Base-by-base conservation (phyloP, 306 rosid genomes). In the Abrus precatorius region DNA sequence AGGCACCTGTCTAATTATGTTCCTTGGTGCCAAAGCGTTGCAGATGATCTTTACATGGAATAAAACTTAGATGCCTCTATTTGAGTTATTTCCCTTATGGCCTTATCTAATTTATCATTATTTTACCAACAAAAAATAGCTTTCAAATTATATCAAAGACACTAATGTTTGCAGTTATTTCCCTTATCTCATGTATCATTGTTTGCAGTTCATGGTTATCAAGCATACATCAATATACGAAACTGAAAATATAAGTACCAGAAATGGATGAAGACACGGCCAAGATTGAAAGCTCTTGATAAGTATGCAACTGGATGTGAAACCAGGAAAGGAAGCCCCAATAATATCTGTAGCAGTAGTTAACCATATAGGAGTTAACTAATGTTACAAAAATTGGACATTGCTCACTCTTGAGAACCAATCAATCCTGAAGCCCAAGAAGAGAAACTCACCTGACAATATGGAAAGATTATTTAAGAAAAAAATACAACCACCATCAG, bases 261-360 rank as follows among this genome's bases (percentile, higher is more conserved):
- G 85, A 91, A 95, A 86, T 91, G 98, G 85, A 95, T 89, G 90
- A 95, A 95, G 86, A 95, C 91, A 1, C 98, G 97, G 40, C 98
- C 94, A 68, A 95, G 99, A 85, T 95, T 90, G 91, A 95, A 95
- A 82, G 99, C 93, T 43, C 88, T 85, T 63, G 99, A 91, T 80
- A 95, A 61, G 86, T 95, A 93, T 60, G 92, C 95, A 75, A 86
- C 65, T n/a, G 96, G 94, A 81, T 93, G 72, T 75, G 97, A 86
- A 80, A 91, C 80, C 77, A 95, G 77, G 86, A 95, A 95, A 68
- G 96, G 99, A 56, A 95, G 88, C 53, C 94, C 99, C 87, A 93
- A 55, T 41, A 95, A 75, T 87, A 95, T 87, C 99, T 93, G 92
- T 78, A 87, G 82, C 84, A 82, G 85, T 86, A 75, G 79, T 82